Base-by-base conservation (phyloP, 108 stramenopile genomes). In the Nitzschia sp. region DNA sequence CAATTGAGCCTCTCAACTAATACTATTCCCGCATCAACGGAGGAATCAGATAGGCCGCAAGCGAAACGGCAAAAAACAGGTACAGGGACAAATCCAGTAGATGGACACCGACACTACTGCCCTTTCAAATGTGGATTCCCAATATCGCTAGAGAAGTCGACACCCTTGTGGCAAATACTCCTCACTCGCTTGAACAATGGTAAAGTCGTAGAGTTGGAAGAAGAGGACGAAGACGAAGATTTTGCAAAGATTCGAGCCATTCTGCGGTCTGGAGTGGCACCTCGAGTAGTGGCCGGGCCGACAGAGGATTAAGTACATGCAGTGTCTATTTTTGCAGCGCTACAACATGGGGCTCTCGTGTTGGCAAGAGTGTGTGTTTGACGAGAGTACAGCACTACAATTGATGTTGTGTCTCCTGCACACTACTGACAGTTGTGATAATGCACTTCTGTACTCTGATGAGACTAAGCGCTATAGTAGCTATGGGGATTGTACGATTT, bases 21-120 rank as follows among this genome's bases (percentile, higher is more conserved):
- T 43, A 43, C 43, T 43, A 9, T 43, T 15, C 17, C 70, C 22
- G 26, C 60, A 9, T 39, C 69, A 19, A 62, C 51, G 29, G 46
- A 57, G 21, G 69, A 50, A 9, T 56, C 72, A n/a, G 50, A 14
- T 3, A 44, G 17, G 34, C 25, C 21, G 17, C 41, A 41, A 43
- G 24, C 61, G n/a, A 70, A 76, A 48, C 24, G 66, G 26, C 61
- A 59, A 57, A 51, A 52, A 59, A 57, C 26, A 21, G 15, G 46
- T 10, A 41, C 62, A 29, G 19, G 57, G 19, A 29, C 60, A 38
- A 21, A 5, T 52, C 69, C 75, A 22, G 26, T 57, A 0, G 51
- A 70, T 41, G 69, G 69, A 19, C 77, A 78, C 61, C 70, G 77
- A 2, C 66, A 78, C 54, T 78, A 78, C 37, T 78, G 77, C 41